Percentiles rank a stretch among this genome's conserved stretches.
These are phyloP conservation scores for Calocera viscosa DNA, from an alignment of 768 basidiomycete genomes.

Conservation along the genomic window DNA sequence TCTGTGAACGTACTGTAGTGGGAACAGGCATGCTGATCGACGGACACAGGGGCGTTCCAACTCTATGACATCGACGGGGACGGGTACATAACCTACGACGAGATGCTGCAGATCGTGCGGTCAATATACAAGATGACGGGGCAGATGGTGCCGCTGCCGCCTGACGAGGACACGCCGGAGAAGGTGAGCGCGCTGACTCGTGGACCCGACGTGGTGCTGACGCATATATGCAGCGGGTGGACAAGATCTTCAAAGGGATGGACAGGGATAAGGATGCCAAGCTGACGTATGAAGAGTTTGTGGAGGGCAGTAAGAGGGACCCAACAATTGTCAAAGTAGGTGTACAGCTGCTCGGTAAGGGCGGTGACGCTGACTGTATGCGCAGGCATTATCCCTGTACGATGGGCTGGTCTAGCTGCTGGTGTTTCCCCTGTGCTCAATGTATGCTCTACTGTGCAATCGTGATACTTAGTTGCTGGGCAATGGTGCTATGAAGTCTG, in stretches of 20 bases:
- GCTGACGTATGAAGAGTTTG: slow-evolving; percentile 92
- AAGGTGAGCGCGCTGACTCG: slow-evolving; percentile 46
- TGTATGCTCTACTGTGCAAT: neutral
- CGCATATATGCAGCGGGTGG: slow-evolving; percentile 57
- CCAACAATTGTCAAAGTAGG: slow-evolving; percentile 94
- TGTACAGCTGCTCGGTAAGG: slow-evolving; percentile 9
- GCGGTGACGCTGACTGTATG: neutral
- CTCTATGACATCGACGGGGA: slow-evolving; percentile 98
- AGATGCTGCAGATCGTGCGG: slow-evolving; percentile 97
- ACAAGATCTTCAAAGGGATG: slow-evolving; percentile 98
- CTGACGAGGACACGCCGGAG: slow-evolving; percentile 98
- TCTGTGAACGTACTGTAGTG: slow-evolving; percentile 2
- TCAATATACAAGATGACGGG: slow-evolving; percentile 99
- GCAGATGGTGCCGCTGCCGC: slow-evolving; percentile 95
- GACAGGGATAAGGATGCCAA: slow-evolving; percentile 88
- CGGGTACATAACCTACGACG: slow-evolving; percentile 93
- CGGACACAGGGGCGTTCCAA: slow-evolving; percentile 95
- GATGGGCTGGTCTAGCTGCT: slow-evolving; percentile 70
- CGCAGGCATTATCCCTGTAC: slow-evolving; percentile 82
- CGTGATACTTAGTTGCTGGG: neutral
- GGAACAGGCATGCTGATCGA: slow-evolving; percentile 17
- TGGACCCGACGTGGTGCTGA: neutral
- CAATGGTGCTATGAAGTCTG: neutral
- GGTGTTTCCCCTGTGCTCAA: neutral
- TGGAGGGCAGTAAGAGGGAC: slow-evolving; percentile 96